Percentiles rank a stretch among this genome's conserved stretches.
These are phyloP conservation scores for Sanguinoderma infundibulare DNA, from an alignment of 1,284 basidiomycete genomes.

Conservation along the genomic window DNA sequence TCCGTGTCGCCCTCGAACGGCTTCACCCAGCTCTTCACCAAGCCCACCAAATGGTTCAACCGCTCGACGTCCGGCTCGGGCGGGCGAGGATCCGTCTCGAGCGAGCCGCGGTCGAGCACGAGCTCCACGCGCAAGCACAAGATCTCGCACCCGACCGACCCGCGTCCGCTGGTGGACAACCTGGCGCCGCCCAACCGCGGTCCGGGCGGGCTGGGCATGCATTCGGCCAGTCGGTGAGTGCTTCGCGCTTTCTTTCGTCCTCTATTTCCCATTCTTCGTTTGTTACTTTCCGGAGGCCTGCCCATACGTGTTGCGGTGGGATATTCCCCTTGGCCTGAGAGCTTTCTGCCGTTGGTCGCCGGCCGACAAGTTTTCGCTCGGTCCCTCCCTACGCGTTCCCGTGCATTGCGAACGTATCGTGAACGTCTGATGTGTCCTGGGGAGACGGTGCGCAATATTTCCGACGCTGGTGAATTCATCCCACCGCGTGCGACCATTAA, in stretches of 20 bases:
- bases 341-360: background rate
- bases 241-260: background rate
- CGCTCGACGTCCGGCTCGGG: slow-evolving; percentile 33
- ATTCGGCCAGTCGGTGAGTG: slow-evolving; percentile 54
- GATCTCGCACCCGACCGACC: slow-evolving; percentile 82
- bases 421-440: no score
- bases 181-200: slow-evolving; percentile 30
- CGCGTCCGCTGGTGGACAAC: slow-evolving; percentile 66
- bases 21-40: slow-evolving; percentile 35
- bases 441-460: no score
- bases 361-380: background rate
- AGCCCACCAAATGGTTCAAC: slow-evolving; percentile 40
- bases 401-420: no score
- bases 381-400: background rate
- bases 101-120: slow-evolving; percentile 56
- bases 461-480: background rate
- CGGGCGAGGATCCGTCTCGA: slow-evolving; percentile 36
- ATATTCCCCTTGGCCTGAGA: background rate
- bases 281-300: background rate
- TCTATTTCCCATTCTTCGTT: background rate
- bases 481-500: background rate
- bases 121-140: slow-evolving; percentile 68
- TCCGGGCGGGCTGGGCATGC: slow-evolving; percentile 27
- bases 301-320: background rate
- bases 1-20: slow-evolving; percentile 37